Evolutionary conservation across 306 rosid genomes (phyloP).

Genomic region (Vigna unguiculata): DNA sequence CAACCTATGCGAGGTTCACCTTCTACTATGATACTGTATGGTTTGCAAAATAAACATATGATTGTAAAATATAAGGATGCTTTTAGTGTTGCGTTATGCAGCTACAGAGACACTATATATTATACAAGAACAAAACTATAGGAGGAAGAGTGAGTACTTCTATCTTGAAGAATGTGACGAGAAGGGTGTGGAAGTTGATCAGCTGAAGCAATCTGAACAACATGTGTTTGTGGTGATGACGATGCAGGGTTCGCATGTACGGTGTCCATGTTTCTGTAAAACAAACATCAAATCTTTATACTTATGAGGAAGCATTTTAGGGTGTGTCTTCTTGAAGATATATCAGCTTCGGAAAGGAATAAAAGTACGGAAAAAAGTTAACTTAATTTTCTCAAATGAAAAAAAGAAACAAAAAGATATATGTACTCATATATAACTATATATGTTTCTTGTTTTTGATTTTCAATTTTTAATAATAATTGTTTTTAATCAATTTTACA

Average conservation of each 20-base stretch:
- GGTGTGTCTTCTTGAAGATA: not conserved
- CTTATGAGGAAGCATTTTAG: not conserved
- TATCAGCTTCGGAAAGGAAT: not conserved
- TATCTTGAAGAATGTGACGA: constrained; percentile 19
- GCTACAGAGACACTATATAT: no score
- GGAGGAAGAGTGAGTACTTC: not conserved
- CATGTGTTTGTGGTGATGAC: not conserved
- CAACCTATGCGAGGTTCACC: not conserved
- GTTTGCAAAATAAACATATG: not conserved
- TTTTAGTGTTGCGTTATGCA: not conserved
- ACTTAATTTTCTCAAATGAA: no score
- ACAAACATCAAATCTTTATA: not conserved
- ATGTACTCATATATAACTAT: no score
- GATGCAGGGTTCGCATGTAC: not conserved
- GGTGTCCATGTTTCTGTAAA: constrained; percentile 29
- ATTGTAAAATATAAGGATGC: not conserved
- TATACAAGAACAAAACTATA: no score
- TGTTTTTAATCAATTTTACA: no score
- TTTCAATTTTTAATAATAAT: no score
- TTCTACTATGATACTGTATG: not conserved
- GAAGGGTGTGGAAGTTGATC: constrained; percentile 1
- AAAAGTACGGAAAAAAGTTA: no score
- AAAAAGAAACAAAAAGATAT: not conserved
- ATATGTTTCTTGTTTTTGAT: no score
- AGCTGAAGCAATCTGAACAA: constrained; percentile 5